Evolutionary conservation across 345 rosid genomes (phyloP).

Genomic region (Sisymbrium irio): DNA sequence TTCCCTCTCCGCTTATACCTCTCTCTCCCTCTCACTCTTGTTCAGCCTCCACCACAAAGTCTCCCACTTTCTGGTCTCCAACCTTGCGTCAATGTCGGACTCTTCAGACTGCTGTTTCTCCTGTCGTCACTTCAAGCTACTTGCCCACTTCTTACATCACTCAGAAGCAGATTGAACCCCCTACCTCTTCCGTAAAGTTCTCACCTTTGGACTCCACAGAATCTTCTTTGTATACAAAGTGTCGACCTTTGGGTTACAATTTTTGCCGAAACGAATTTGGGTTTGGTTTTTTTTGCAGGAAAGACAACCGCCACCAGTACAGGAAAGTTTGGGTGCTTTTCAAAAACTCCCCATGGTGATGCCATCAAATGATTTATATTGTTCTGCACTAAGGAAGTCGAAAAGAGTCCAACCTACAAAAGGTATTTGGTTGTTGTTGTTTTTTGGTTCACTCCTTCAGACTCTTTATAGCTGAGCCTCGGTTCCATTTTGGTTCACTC

Average conservation of each 20-base stretch:
- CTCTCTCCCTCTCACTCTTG: background rate
- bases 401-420: conserved; percentile 72
- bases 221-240: background rate
- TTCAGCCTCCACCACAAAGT: conserved; percentile 19
- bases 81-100: conserved; percentile 46
- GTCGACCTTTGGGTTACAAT: conserved; percentile 3
- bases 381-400: conserved; percentile 72
- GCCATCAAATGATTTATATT: conserved; percentile 81
- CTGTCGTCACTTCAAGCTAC: conserved; percentile 55
- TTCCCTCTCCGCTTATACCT: background rate
- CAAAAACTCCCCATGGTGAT: conserved; percentile 94
- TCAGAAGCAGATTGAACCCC: conserved; percentile 32
- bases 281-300: conserved; percentile 47
- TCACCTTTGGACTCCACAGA: background rate
- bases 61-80: conserved; percentile 30
- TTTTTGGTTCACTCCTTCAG: background rate
- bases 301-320: conserved; percentile 20
- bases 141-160: conserved; percentile 45
- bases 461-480: background rate
- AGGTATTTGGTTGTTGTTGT: conserved; percentile 44
- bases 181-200: conserved; percentile 19
- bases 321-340: conserved; percentile 74
- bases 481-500: background rate
- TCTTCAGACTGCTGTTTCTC: conserved; percentile 52
- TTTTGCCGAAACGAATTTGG: background rate